These are phyloP conservation scores for Myriosclerotinia duriaeana DNA, from an alignment of 2,329 filamentous ascomycete genomes.

Conservation along the genomic window DNA sequence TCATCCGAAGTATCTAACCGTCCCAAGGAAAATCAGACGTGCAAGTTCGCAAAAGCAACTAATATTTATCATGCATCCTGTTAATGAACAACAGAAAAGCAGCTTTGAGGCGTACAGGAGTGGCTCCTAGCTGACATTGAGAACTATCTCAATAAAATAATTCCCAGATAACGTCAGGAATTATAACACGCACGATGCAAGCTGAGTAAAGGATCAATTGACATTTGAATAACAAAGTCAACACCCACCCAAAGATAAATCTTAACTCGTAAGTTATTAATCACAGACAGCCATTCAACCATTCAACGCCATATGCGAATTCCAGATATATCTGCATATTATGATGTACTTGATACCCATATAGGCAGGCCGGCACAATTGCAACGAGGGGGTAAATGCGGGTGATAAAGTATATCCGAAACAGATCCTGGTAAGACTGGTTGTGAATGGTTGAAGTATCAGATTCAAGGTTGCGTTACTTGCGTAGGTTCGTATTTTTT, in stretches of 20 bases:
- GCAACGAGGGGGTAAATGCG: background rate
- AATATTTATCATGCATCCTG: background rate
- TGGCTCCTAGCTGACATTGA: background rate
- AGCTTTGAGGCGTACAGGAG: background rate
- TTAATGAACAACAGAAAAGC: background rate
- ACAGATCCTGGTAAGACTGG: too few relatives aligned
- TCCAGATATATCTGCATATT: background rate
- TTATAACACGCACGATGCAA: background rate
- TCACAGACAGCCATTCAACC: background rate
- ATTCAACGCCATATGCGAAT: background rate
- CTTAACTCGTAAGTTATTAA: background rate
- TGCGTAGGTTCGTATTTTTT: too few relatives aligned
- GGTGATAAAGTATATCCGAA: too few relatives aligned
- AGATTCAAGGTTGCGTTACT: too few relatives aligned
- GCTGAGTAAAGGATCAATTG: background rate
- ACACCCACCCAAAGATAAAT: background rate
- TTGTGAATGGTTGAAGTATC: too few relatives aligned
- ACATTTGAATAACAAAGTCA: background rate
- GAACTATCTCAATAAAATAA: background rate
- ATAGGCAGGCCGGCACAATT: slow-evolving; percentile 2
- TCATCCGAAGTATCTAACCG: background rate
- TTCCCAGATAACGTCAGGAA: too few relatives aligned
- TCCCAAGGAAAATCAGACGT: background rate
- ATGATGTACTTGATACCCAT: background rate
- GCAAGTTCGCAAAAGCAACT: background rate